Conservation (phyloP, 1,284 basidiomycete genomes). For the Fomitiporia mediterranea region DNA sequence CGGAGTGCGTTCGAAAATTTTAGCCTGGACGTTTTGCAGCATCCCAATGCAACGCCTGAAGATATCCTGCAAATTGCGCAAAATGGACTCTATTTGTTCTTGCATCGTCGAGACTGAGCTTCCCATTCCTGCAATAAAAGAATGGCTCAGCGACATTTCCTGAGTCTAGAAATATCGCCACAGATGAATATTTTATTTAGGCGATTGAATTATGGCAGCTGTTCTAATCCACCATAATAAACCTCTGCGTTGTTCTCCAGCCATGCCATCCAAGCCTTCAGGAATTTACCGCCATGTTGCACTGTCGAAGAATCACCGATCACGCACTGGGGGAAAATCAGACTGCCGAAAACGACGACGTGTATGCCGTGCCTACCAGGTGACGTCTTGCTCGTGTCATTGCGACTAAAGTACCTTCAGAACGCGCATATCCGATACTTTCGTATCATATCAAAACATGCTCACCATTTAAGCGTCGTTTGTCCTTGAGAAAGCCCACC, state of each 20-base stretch:
- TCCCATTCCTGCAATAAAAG: too few species aligned
- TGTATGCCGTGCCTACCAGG: conserved; percentile 48
- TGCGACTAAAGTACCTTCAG: conserved; percentile 50
- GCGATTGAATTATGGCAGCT: not conserved
- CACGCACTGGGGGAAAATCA: conserved; percentile 58
- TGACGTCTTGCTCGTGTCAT: conserved; percentile 94
- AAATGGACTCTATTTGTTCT: too few species aligned
- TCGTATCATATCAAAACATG: conserved; percentile 2
- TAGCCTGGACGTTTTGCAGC: too few species aligned
- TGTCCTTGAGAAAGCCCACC: conserved; percentile 90
- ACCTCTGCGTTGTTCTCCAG: conserved; percentile 87
- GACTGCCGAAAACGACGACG: not conserved
- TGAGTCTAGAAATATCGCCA: too few species aligned
- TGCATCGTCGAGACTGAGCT: too few species aligned
- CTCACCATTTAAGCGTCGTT: conserved; percentile 81
- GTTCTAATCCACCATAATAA: conserved; percentile 48
- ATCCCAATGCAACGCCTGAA: too few species aligned
- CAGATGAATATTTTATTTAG: not conserved
- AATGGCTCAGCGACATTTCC: too few species aligned
- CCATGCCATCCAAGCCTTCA: conserved; percentile 89
- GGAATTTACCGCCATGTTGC: conserved; percentile 72
- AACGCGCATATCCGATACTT: conserved; percentile 7
- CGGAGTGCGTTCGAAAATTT: too few species aligned
- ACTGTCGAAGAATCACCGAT: conserved; percentile 91
- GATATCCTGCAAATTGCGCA: too few species aligned